Conservation (phyloP, 352 stramenopile species). For the Achlya hypogyna region DNA sequence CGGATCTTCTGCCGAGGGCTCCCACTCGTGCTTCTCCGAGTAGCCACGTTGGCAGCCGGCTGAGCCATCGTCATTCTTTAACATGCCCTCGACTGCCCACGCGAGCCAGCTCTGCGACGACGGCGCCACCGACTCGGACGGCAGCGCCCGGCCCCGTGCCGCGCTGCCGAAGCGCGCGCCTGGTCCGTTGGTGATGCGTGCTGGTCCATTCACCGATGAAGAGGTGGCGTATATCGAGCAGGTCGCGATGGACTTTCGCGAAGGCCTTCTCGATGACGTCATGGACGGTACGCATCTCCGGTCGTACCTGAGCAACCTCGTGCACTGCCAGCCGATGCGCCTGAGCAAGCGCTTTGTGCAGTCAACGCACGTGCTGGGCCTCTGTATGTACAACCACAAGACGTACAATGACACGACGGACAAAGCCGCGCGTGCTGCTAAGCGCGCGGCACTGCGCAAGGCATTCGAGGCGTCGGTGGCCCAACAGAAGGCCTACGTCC, state of each 20-base stretch:
- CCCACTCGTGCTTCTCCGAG: too few species aligned
- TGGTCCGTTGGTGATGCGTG: not conserved
- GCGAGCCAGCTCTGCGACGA: too few species aligned
- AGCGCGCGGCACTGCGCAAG: not conserved
- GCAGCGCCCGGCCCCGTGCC: too few species aligned
- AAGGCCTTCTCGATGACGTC: constrained; percentile 1
- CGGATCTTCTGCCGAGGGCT: too few species aligned
- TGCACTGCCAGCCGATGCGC: constrained; percentile 14
- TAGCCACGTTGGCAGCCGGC: too few species aligned
- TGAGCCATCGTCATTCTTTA: too few species aligned
- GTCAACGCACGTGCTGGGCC: not conserved
- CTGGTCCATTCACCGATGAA: not conserved
- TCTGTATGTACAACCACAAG: not conserved
- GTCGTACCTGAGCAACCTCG: not conserved
- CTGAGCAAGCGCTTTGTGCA: constrained; percentile 14
- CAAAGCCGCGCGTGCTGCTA: not conserved
- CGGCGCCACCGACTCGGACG: too few species aligned
- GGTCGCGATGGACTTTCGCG: not conserved
- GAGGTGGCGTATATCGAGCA: not conserved
- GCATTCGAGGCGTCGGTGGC: not conserved
- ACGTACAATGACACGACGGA: not conserved
- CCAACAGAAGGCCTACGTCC: not conserved
- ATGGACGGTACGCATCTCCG: constrained; percentile 1
- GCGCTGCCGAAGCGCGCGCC: too few species aligned
- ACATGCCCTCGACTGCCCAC: too few species aligned